Base-by-base conservation (phyloP, 352 stramenopile species). In the Pythium graminicola region DNA sequence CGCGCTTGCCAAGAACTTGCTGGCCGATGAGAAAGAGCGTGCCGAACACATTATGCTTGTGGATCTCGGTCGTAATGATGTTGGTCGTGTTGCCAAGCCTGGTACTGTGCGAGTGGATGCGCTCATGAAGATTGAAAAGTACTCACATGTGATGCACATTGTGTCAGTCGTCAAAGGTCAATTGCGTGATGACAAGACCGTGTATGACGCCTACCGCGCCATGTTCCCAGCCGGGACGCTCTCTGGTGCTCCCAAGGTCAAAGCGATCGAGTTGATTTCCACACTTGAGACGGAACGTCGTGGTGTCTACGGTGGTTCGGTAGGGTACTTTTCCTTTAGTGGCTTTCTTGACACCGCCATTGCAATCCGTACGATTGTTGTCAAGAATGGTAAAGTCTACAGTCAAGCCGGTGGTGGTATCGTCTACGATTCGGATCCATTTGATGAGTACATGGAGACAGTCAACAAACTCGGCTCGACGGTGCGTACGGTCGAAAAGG, bases 21-120 rank as follows among this genome's bases (percentile, higher is more conserved):
- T 95, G 2, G 60, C 72, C 2, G 85, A 94, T 58, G 73, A 91
- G 64, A 96, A 96, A 61, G 87, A 96, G 57, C 85, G 84, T 35
- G 80, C 85, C 7, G 87, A 96, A 52, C 87, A 96, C 73, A 91
- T 96, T 50, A 96, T 96, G 87, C 72, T 96, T 8, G 85, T 96
- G 36, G 87, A 96, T 57, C 58, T 96, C 6, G 87, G 87, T 4
- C 81, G 87, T 29, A 96, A 96, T 50, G 87, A 96, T 50, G 74
- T 95, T 17, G 87, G 87, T 7, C 81, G 86, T 17, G 87, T 96
- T 16, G 81, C 81, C 28, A 81, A 72, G 56, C 83, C 85, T 2
- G 85, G 85, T 9, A 74, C 80, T 1, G 85, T 95, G 28, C 77
- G 72, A 7, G 83, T 95, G 22, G 81, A 95, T 52, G 68, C 69